These are phyloP conservation scores for Hordeum pubiflorum DNA, from an alignment of 202 grass and related monocot genomes.

Conservation along the genomic window DNA sequence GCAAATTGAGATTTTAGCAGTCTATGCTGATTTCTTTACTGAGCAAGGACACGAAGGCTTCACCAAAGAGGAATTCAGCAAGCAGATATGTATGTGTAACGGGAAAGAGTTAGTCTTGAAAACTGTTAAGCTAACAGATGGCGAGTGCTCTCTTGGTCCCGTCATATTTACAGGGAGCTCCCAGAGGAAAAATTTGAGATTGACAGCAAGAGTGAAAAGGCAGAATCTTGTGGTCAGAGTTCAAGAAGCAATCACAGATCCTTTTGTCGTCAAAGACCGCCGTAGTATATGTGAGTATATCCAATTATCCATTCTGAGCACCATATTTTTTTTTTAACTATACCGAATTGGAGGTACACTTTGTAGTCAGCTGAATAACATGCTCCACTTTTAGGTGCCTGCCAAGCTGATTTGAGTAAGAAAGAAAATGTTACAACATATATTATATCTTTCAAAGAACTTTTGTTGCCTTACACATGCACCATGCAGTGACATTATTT, in stretches of 20 bases:
- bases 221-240: background rate
- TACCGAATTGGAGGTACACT: background rate
- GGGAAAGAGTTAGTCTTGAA: background rate
- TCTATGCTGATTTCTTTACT: slow-evolving; percentile 7
- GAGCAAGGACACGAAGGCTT: background rate
- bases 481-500: background rate
- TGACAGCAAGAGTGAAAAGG: slow-evolving; percentile 14
- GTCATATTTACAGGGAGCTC: background rate
- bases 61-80: slow-evolving; percentile 1
- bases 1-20: slow-evolving; percentile 13
- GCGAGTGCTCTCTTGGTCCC: background rate
- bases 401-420: background rate
- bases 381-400: background rate
- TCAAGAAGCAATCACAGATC: slow-evolving; percentile 7
- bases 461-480: too few relatives aligned
- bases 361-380: background rate
- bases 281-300: slow-evolving; percentile 18
- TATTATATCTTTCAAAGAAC: background rate
- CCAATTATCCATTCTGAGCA: background rate
- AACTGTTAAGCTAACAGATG: background rate
- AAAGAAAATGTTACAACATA: background rate
- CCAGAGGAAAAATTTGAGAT: background rate
- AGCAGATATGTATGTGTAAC: background rate
- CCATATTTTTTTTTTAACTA: background rate
- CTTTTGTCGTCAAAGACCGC: background rate